Base-by-base conservation (phyloP, 1,284 basidiomycete genomes). In the Cutaneotrichosporon sp. region DNA sequence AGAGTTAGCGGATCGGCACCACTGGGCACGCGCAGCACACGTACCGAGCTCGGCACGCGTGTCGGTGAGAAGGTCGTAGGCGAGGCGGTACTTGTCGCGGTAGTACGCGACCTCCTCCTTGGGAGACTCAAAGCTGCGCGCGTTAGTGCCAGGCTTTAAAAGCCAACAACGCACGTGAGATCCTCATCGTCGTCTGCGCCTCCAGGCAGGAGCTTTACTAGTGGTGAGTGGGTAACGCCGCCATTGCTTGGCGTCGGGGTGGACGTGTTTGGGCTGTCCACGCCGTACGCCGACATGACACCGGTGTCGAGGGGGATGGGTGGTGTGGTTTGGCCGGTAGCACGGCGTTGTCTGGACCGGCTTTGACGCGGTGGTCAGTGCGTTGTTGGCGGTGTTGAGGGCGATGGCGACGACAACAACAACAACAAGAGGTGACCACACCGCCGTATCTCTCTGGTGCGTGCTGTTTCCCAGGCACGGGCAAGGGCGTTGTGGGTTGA, bases 31-130 rank as follows among this genome's bases (percentile, higher is more conserved):
- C 18, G 45, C 20, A 8, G 40, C 8, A 21, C 21, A 64, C 70
- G 33, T 40, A 74, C 72, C 70, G 45, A 92, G 84, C 74, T 93
- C 90, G 14, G 84, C 80, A 58, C 86, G 82, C 36, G 89, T 91
- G 72, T 92, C 89, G 54, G 84, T 77, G 51, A 93, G 80, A 81
- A 89, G 87, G 62, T 91, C 87, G 51, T 85, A 81, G 49, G 87
- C 85, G 74, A 90, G 86, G 70, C 86, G 80, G 73, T 90, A 92
- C 75, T 89, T 91, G 60, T 83, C 77, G 64, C 84, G 83, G 84
- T 88, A 93, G 74, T 91, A 86, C 7, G 62, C 63, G 4, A 68
- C 69, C 51, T 76, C 74, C 20, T 73, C 67, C 41, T 70, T 64
- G 9, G 66, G 59, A 4, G 71, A 72, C 40, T 73, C 68, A 50